Conservation (phyloP, 768 basidiomycete genomes). For the Tricholoma bakamatsutake region DNA sequence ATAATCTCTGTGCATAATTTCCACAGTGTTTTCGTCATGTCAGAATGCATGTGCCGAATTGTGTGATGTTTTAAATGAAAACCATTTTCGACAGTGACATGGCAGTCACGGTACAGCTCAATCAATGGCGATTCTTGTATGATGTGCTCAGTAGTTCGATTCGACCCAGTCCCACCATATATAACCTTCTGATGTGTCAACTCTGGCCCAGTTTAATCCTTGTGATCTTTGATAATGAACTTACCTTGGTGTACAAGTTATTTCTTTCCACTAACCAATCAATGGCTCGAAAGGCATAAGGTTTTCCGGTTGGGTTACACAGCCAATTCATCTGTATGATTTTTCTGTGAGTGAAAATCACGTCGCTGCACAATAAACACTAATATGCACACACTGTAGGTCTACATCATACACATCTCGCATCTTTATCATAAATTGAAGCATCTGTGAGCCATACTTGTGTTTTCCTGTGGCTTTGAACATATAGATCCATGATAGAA, state of each 20-base stretch:
- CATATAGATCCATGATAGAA: slow-evolving; percentile 22
- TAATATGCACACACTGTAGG: slow-evolving; percentile 1
- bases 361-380: too few relatives aligned
- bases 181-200: slow-evolving; percentile 1
- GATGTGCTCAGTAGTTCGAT: slow-evolving; percentile 7
- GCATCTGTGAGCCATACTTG: slow-evolving; percentile 19
- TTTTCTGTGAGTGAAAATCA: too few relatives aligned
- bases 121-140: slow-evolving; percentile 20
- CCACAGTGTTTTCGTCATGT: slow-evolving; percentile 21
- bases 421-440: slow-evolving; percentile 17
- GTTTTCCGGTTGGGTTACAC: too few relatives aligned
- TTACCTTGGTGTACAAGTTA: slow-evolving; percentile 23
- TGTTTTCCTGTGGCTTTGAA: slow-evolving; percentile 26
- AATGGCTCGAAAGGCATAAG: too few relatives aligned
- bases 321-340: too few relatives aligned
- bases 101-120: slow-evolving; percentile 17
- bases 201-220: neutral
- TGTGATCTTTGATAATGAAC: neutral
- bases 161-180: slow-evolving; percentile 11
- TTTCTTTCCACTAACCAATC: too few relatives aligned
- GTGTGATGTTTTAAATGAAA: slow-evolving; percentile 18
- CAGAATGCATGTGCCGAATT: slow-evolving; percentile 16
- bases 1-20: slow-evolving; percentile 3
- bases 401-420: slow-evolving; percentile 12
- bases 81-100: slow-evolving; percentile 14